Evolutionary conservation across 345 rosid genomes (phyloP), one percentile per base, ranked within the genome.

Genomic region (Salix brachista): DNA sequence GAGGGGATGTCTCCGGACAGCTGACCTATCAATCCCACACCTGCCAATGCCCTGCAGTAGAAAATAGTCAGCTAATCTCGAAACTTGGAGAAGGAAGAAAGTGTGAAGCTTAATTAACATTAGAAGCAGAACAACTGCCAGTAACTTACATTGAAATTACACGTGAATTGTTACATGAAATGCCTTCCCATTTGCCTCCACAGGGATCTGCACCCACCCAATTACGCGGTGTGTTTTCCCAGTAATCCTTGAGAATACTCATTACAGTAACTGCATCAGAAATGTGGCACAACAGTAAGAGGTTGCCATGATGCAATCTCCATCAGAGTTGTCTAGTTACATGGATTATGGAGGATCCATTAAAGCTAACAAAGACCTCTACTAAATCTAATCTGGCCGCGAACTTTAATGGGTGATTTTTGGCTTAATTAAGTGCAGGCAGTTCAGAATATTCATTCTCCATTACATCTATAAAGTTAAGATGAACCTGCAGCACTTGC

Each of bases 171-270:
- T 12, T 52, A 82, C 97, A 94, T 16, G 14, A 34, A 73, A 92
- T 87, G 69, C 98, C 98, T 2, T 78, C 91, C 98, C 97, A 94
- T 0, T 56, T 46, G 71, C 56, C 75, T 78, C 88, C 89, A 80
- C 98, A 94, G 79, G 98, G 98, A 81, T 94, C 96, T 28, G 66
- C 3, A 5, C 91, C 89, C 23, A 14, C 67, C 98, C 98, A 94
- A 75, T 30, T 77, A 39, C 90, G 79, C 21, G 97, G 98, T 30
- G 64, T 19, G 46, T 75, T 86, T 36, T 80, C n/a, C 96, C 94
- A 90, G 17, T 21, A 46, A 58, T 0, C 54, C 82, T 58, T 83
- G 42, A 94, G 71, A 70, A 85, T 74, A 5, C 23, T 72, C 80
- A 94, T 76, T 5, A 67, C 83, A 79, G 67, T 2, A 70, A 42